Base-by-base conservation (phyloP, 345 rosid genomes). In the Bruguiera sexangula region DNA sequence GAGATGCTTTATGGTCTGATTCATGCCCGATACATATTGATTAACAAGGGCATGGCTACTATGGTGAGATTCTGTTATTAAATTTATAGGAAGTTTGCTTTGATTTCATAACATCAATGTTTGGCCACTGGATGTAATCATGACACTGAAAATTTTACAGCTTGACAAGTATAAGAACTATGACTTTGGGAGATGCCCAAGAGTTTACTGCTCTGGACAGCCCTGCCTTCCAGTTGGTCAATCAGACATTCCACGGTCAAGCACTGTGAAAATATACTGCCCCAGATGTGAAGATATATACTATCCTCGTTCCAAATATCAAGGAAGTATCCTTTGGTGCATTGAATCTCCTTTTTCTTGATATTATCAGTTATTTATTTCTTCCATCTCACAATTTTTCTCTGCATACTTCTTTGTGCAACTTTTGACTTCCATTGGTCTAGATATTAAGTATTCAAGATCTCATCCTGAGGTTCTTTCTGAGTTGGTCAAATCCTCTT, bases 1-100 rank as follows among this genome's bases (percentile, higher is more conserved):
- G 98, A 93, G 89, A 89, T 91, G 98, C 88, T 94, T 61, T 94
- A 94, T 79, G 98, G 98, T 67, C 77, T 94, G 82, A 89, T 94
- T 77, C 98, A 94, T 79, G 86, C 97, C 36, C 95, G 98, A 57
- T 94, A 88, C 76, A 80, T 91, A 63, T 82, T 94, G 91, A 94
- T 96, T 46, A 87, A 85, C 88, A 94, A 94, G 83, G 98, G 98
- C 63, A 86, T 91, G 79, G 86, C 96, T 55, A 92, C 97, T 48
- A 94, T 94, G 98, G 98, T 94, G 79, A 82, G 79, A 32, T 62
- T 73, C 71, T 56, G 1, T 29, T 64, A 54, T 50, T 68, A 26
- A 60, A 22, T 69, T 36, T 52, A 13, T 54, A 55, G 52, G 65
- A 43, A 7, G 29, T 61, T 65, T 55, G 15, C 39, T 16, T 8